Base-by-base conservation (phyloP, 2,329 filamentous ascomycete species). In the Fusarium anguioides region DNA sequence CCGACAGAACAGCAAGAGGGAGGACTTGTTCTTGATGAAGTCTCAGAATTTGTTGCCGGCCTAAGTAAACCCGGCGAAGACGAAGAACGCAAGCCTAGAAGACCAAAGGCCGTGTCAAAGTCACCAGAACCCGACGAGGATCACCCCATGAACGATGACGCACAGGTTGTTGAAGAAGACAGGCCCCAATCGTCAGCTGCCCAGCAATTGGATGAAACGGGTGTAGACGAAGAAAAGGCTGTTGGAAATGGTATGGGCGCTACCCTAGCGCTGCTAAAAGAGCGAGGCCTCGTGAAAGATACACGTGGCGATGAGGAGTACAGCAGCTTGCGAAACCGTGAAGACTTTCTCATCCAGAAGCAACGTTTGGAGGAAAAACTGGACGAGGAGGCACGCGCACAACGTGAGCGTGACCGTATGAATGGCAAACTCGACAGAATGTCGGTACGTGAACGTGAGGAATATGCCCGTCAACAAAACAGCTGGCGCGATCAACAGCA, bases 21-120 rank as follows among this genome's bases (percentile, higher is more conserved):
- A 27, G 95, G 94, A 3, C 82, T 99, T 3, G 87, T 97, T n/a
- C 94, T 99, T 57, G 95, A 97, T 62, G 96, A 97, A 75, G 97
- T 95, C 1, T 94, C 94, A 0, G 94, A 97, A 72, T 99, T 99
- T 72, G 91, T 99, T 27, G 91, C 94, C 24, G 93, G 93, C 53
- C 80, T 99, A 54, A 91, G 90, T 74, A 91, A 90, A 59, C 87
- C 90, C 15, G 85, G 83, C 20, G 82, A 84, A 9, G 81, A 84
- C 5, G 84, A 87, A 54, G 82, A 84, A 15, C 85, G 75, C 80
- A 91, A 78, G 79, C 85, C 73, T 66, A 83, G 75, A 73, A 84
- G 78, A 73, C 76, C 78, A 29, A 74, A 66, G 49, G 51, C 67
- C 17, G 64, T 36, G 65, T 80, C 66, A 54, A 78, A 65, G 77